Evolutionary conservation across 2,329 filamentous ascomycete genomes (phyloP).

Genomic region (Fusarium sp.): DNA sequence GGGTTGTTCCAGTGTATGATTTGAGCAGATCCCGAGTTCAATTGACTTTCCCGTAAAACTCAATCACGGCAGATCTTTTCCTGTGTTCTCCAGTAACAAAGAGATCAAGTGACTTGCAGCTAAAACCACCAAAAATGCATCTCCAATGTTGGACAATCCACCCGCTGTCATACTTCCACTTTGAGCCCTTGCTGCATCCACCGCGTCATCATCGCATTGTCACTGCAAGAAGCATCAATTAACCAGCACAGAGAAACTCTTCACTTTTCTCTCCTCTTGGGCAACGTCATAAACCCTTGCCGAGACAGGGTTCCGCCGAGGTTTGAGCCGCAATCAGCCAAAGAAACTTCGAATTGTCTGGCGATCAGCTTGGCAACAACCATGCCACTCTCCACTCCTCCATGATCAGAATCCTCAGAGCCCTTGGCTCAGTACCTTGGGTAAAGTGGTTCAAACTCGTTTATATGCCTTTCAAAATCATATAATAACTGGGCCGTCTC

Average conservation of each 20-base stretch:
- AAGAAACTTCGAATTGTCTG: slow-evolving; percentile 8
- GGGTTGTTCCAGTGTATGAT: not conserved
- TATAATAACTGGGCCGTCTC: slow-evolving; percentile 28
- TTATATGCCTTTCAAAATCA: not conserved
- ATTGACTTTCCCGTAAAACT: not conserved
- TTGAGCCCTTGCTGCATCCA: not conserved
- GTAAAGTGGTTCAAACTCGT: not conserved
- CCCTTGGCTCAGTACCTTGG: not conserved
- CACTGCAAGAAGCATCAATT: not conserved
- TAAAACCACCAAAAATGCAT: not conserved
- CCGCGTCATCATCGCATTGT: slow-evolving; percentile 16
- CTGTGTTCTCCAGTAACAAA: no score
- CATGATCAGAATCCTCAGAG: slow-evolving; percentile 5
- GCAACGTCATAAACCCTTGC: slow-evolving; percentile 34
- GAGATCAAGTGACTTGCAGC: not conserved
- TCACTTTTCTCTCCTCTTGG: slow-evolving; percentile 16
- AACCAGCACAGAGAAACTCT: not conserved
- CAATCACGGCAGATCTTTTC: no score
- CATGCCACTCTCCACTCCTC: slow-evolving; percentile 28
- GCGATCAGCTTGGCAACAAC: slow-evolving; percentile 38
- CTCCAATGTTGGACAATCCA: not conserved
- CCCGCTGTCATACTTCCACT: not conserved
- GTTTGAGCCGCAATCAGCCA: slow-evolving; percentile 22
- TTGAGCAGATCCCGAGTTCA: not conserved
- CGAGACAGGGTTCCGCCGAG: slow-evolving; percentile 36